These are phyloP conservation scores for Leavenworthia alabamica DNA, from an alignment of 345 rosid genomes.

Conservation along the genomic window DNA sequence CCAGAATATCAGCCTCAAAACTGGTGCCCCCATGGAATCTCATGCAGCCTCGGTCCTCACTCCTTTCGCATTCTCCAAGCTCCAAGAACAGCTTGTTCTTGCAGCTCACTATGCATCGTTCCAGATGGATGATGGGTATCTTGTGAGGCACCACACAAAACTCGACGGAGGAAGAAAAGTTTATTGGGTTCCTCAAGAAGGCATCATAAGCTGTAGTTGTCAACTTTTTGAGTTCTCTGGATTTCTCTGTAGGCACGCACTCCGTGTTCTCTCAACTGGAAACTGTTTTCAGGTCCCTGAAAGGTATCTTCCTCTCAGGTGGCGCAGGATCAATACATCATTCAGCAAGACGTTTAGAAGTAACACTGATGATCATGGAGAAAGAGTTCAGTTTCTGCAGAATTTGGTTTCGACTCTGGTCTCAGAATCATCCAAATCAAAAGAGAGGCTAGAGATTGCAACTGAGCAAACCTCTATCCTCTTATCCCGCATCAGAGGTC, in stretches of 20 bases:
- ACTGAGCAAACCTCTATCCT: constrained; percentile 67
- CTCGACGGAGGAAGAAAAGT: constrained; percentile 89
- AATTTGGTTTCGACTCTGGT: constrained; percentile 65
- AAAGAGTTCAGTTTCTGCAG: constrained; percentile 70
- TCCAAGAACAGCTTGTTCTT: constrained; percentile 91
- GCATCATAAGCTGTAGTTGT: constrained; percentile 88
- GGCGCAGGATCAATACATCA: constrained; percentile 62
- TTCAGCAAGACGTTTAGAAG: constrained; percentile 40
- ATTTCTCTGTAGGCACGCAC: constrained; percentile 85
- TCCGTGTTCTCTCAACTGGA: constrained; percentile 82
- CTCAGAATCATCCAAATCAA: constrained; percentile 69
- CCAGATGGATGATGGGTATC: constrained; percentile 74
- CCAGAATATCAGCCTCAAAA: constrained; percentile 76
- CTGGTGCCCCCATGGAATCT: constrained; percentile 95
- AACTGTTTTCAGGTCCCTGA: constrained; percentile 95
- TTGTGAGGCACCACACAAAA: constrained; percentile 91
- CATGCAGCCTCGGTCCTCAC: constrained; percentile 84
- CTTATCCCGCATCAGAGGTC: constrained; percentile 69
- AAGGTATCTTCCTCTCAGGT: constrained; percentile 72
- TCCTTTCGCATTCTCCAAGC: constrained; percentile 90
- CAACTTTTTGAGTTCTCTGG: constrained; percentile 95
- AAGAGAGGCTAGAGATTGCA: constrained; percentile 75
- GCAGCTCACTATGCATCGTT: constrained; percentile 95
- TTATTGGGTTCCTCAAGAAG: constrained; percentile 83
- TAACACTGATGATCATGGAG: constrained; percentile 46